phyloP scores from a whole-genome alignment of 495 filamentous ascomycete species.

The Talaromyces stipitatus region DNA sequence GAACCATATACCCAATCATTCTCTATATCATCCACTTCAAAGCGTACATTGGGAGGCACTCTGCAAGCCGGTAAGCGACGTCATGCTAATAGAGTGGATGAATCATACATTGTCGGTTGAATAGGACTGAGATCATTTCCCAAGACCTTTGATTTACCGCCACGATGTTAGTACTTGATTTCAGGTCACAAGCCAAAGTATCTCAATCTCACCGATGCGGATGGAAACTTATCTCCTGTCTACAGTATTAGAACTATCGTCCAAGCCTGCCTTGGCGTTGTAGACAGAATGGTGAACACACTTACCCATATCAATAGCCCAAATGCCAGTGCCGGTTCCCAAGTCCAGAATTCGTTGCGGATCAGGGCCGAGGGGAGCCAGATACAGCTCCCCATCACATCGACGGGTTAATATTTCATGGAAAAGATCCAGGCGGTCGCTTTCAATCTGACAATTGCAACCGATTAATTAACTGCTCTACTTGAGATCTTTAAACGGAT shows the following conservation, averaged over 20 bases:
- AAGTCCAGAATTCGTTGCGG: constrained; percentile 31
- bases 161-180: neutral
- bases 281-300: neutral
- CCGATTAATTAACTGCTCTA: no score
- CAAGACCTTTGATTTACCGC: constrained; percentile 2
- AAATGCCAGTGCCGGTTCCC: constrained; percentile 36
- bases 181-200: neutral
- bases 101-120: constrained; percentile 3
- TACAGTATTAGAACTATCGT: neutral
- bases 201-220: neutral
- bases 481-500: no score
- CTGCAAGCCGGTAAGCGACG: constrained; percentile 13
- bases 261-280: no score
- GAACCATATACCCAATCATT: constrained; percentile 33
- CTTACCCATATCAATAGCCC: constrained; percentile 41
- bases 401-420: constrained; percentile 51
- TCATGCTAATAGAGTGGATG: no score
- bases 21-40: constrained; percentile 45
- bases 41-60: constrained; percentile 42
- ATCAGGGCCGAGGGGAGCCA: constrained; percentile 35
- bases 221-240: constrained; percentile 1
- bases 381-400: constrained; percentile 42
- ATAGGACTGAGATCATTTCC: constrained; percentile 9
- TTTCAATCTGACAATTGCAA: constrained; percentile 10
- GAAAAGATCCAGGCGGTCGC: constrained; percentile 51